These are phyloP conservation scores for Leucaena leucocephala DNA, from an alignment of 306 rosid species.

Conservation along the genomic window DNA sequence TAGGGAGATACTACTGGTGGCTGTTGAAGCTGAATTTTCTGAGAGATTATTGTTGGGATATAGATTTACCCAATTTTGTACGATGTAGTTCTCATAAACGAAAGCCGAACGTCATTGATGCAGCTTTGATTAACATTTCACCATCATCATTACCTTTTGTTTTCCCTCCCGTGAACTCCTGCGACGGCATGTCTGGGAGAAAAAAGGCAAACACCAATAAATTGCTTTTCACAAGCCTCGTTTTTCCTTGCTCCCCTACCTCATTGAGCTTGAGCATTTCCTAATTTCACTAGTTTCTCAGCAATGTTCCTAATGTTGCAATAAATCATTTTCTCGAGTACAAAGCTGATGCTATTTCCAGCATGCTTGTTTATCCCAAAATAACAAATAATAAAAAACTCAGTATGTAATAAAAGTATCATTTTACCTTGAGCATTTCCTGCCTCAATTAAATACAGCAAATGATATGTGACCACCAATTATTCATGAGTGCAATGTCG, in stretches of 20 bases:
- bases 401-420: no score
- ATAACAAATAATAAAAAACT: not conserved
- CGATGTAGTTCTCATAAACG: constrained; percentile 38
- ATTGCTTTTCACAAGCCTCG: not conserved
- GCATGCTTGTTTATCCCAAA: not conserved
- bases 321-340: not conserved
- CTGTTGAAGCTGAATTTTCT: constrained; percentile 26
- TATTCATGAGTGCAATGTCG: no score
- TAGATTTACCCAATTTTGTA: constrained; percentile 29
- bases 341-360: not conserved
- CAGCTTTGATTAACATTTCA: constrained; percentile 21
- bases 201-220: not conserved
- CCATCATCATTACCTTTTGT: constrained; percentile 21
- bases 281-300: not conserved
- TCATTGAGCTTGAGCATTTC: not conserved
- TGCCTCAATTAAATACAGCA: no score
- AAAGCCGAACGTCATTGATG: not conserved
- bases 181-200: not conserved
- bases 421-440: not conserved
- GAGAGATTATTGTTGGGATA: constrained; percentile 18
- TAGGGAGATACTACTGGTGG: not conserved
- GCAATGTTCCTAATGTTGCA: not conserved
- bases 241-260: not conserved
- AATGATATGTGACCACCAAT: no score
- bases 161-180: constrained; percentile 3